phyloP scores from a whole-genome alignment of 352 stramenopile genomes.

The Globisporangium parvum region DNA sequence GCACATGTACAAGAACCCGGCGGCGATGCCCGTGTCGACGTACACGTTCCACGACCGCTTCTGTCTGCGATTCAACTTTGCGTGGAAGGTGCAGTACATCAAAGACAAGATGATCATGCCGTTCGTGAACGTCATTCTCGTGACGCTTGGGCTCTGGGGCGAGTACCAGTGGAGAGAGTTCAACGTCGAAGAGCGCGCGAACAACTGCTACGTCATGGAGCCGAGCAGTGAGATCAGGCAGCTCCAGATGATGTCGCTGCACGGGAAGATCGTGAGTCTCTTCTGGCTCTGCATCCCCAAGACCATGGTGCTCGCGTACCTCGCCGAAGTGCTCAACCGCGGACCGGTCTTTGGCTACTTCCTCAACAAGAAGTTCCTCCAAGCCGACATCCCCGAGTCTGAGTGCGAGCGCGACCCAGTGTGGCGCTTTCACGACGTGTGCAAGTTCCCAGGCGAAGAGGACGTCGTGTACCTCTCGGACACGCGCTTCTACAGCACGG shows the following conservation, averaged over 20 bases:
- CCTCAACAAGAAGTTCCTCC: constrained; percentile 49
- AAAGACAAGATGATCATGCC: constrained; percentile 55
- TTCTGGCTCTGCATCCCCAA: constrained; percentile 57
- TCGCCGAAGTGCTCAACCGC: constrained; percentile 49
- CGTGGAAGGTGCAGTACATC: constrained; percentile 56
- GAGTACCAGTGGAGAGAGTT: constrained; percentile 42
- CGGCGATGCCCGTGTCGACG: constrained; percentile 18
- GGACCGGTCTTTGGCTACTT: constrained; percentile 57
- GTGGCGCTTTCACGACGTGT: constrained; percentile 31
- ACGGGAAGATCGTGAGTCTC: constrained; percentile 56
- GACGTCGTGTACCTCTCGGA: constrained; percentile 46
- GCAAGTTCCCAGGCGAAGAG: constrained; percentile 35
- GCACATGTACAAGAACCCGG: constrained; percentile 43
- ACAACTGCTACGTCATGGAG: constrained; percentile 52
- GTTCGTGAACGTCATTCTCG: constrained; percentile 34
- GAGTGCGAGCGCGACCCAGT: constrained; percentile 45
- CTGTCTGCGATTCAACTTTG: constrained; percentile 46
- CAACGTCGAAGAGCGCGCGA: constrained; percentile 51
- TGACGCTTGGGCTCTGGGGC: constrained; percentile 44
- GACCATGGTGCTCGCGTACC: constrained; percentile 38
- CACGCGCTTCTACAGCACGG: constrained; percentile 41
- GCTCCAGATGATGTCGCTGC: constrained; percentile 64
- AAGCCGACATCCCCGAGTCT: constrained; percentile 48
- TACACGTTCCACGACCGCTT: constrained; percentile 34
- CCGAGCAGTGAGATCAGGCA: constrained; percentile 51